Evolutionary conservation across 768 basidiomycete genomes (phyloP).

Genomic region (Mycena olivaceomarginata): DNA sequence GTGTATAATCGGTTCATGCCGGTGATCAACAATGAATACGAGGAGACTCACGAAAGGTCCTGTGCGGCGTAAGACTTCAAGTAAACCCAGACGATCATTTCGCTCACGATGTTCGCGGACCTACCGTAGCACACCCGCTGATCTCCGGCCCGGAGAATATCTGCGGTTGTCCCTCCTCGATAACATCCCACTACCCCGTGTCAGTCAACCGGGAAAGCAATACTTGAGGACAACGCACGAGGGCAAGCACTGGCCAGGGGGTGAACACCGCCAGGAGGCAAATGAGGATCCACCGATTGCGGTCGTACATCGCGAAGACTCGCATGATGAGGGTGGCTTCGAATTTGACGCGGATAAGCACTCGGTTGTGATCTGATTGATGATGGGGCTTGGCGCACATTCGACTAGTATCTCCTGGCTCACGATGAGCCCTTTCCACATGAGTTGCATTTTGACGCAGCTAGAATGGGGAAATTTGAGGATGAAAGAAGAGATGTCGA

Average conservation of each 20-base stretch:
- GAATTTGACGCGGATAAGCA: background rate
- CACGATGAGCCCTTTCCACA: slow-evolving; percentile 10
- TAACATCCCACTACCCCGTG: slow-evolving; percentile 15
- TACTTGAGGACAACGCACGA: slow-evolving; percentile 1
- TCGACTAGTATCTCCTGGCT: slow-evolving; percentile 13
- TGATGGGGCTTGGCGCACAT: slow-evolving; percentile 6
- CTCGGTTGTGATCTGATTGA: slow-evolving; percentile 15
- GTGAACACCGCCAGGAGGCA: slow-evolving; percentile 12
- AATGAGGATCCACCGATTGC: slow-evolving; percentile 5
- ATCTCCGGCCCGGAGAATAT: slow-evolving; percentile 7
- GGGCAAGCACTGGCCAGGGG: background rate
- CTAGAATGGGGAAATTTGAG: slow-evolving; percentile 10
- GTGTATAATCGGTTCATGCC: slow-evolving; percentile 2
- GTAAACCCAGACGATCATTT: slow-evolving; percentile 8
- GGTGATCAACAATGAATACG: slow-evolving; percentile 16
- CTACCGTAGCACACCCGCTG: background rate
- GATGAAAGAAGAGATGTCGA: background rate
- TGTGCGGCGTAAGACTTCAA: background rate
- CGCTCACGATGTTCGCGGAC: slow-evolving; percentile 3
- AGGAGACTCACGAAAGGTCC: slow-evolving; percentile 7
- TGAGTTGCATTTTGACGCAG: slow-evolving; percentile 20
- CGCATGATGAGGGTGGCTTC: slow-evolving; percentile 11
- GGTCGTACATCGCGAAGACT: slow-evolving; percentile 13
- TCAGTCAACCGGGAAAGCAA: background rate
- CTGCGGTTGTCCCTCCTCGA: slow-evolving; percentile 3